phyloP scores from a whole-genome alignment of 768 basidiomycete genomes.

The Mycena latifolia region DNA sequence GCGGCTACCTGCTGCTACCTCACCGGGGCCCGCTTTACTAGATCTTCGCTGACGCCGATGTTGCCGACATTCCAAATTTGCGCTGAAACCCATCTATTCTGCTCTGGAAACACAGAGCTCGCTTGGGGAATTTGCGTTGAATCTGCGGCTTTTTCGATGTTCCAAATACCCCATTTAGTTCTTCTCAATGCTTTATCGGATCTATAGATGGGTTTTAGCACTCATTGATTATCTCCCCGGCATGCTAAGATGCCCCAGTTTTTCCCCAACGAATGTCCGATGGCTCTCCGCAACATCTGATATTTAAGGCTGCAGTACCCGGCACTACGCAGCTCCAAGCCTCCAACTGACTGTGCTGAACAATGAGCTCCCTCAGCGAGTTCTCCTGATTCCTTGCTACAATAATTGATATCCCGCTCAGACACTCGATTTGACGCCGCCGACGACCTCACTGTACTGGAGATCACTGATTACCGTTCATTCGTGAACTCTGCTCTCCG shows the following conservation, averaged over 20 bases:
- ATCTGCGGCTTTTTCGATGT: too few species aligned
- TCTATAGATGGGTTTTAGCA: constrained; percentile 9
- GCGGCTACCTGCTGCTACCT: too few species aligned
- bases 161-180: constrained; percentile 3
- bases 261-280: constrained; percentile 7
- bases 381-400: constrained; percentile 7
- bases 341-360: constrained; percentile 8
- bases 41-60: too few species aligned
- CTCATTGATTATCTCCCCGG: constrained; percentile 12
- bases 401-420: constrained; percentile 4
- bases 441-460: constrained; percentile 6
- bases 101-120: too few species aligned
- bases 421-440: constrained; percentile 10
- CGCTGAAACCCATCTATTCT: too few species aligned
- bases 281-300: constrained; percentile 12
- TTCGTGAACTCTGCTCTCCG: constrained; percentile 8
- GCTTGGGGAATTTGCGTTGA: too few species aligned
- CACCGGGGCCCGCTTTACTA: too few species aligned
- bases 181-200: constrained; percentile 11
- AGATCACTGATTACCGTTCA: constrained; percentile 12
- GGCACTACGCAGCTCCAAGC: constrained; percentile 9
- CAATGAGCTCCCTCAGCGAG: constrained; percentile 5
- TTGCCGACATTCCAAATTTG: too few species aligned
- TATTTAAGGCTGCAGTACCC: constrained; percentile 12
- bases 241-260: constrained; percentile 9